These are phyloP conservation scores for Boletus pseudo-olivaceus DNA, from an alignment of 768 basidiomycete species.

Conservation along the genomic window DNA sequence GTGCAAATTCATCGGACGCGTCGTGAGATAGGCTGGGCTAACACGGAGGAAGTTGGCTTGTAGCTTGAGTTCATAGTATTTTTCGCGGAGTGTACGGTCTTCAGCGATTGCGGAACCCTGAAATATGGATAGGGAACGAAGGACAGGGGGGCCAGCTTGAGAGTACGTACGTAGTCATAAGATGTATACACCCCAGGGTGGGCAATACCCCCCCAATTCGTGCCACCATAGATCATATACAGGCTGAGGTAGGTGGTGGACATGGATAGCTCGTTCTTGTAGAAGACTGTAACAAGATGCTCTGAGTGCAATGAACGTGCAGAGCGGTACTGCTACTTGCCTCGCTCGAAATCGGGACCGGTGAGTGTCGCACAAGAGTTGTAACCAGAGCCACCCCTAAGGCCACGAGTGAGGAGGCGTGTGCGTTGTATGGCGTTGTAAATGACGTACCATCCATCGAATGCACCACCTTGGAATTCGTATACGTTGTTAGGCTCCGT, in stretches of 20 bases:
- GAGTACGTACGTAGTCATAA: slow-evolving; percentile 50
- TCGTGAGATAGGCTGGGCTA: slow-evolving; percentile 49
- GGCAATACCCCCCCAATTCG: slow-evolving; percentile 57
- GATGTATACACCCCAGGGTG: slow-evolving; percentile 57
- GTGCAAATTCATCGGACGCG: slow-evolving; percentile 40
- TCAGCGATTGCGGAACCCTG: slow-evolving; percentile 50
- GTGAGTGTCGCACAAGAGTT: slow-evolving; percentile 19
- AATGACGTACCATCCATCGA: slow-evolving; percentile 49
- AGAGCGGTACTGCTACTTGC: not conserved
- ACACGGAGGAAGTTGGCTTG: slow-evolving; percentile 50
- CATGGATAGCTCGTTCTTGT: slow-evolving; percentile 23
- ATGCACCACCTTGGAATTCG: slow-evolving; percentile 42
- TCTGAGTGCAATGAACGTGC: slow-evolving; percentile 2
- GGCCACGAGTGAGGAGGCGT: not conserved
- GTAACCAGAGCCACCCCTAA: slow-evolving; percentile 26
- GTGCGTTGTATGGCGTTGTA: slow-evolving; percentile 18
- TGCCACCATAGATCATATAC: slow-evolving; percentile 62
- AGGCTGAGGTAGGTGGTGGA: slow-evolving; percentile 33
- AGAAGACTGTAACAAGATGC: slow-evolving; percentile 5
- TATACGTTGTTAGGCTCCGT: slow-evolving; percentile 21
- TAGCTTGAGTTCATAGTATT: slow-evolving; percentile 51
- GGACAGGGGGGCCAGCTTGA: not conserved
- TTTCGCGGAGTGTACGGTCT: slow-evolving; percentile 50
- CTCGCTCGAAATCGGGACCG: slow-evolving; percentile 25
- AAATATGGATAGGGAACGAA: not conserved